These are phyloP conservation scores for Acacia crassicarpa DNA, from an alignment of 306 rosid genomes.

Conservation along the genomic window DNA sequence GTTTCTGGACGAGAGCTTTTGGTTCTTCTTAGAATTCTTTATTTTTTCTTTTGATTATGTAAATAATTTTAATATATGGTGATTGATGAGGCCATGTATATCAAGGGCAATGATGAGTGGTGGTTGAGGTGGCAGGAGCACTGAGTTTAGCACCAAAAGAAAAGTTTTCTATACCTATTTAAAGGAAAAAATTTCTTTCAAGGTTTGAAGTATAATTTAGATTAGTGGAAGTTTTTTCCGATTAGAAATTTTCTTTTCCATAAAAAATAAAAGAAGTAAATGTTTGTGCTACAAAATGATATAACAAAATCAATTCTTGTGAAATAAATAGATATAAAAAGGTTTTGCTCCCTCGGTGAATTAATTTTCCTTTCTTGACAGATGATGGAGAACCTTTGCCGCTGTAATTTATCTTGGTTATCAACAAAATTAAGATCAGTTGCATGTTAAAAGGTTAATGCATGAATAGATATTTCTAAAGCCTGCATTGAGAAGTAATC, in stretches of 20 bases:
- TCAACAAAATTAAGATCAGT: constrained; percentile 13
- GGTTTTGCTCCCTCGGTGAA: not conserved
- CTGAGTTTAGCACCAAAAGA: not conserved
- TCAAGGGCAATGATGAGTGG: not conserved
- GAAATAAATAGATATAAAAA: not conserved
- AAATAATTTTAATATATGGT: not conserved
- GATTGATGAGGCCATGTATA: not conserved
- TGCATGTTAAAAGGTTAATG: constrained; percentile 22
- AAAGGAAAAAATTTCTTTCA: not conserved
- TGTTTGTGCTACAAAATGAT: not conserved
- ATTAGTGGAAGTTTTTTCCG: not conserved
- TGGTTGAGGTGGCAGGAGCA: not conserved
- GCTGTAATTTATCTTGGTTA: constrained; percentile 7
- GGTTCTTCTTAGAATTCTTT: not conserved
- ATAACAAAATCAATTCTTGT: not conserved
- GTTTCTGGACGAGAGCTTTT: not conserved
- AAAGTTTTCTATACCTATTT: not conserved
- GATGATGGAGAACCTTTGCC: not conserved
- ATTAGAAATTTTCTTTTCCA: not conserved
- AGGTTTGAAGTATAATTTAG: not conserved
- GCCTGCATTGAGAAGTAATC: constrained; percentile 7
- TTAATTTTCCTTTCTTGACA: constrained; percentile 18
- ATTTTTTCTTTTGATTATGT: not conserved
- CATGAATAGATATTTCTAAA: constrained; percentile 11
- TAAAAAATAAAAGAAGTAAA: not conserved